Conservation (phyloP, 805 yeast species). For the Kuraishia borneana region DNA sequence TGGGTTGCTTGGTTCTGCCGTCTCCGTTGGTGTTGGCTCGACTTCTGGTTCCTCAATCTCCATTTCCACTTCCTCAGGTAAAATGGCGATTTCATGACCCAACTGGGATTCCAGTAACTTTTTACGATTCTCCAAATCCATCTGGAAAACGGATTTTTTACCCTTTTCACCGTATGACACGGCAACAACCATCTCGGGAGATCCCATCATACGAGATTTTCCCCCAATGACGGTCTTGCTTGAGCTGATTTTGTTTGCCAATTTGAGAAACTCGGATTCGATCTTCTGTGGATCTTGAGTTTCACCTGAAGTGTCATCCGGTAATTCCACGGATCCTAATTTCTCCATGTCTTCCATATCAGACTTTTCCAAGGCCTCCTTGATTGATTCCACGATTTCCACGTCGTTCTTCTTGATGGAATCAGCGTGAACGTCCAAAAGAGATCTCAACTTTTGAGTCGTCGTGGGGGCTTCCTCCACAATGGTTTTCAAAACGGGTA, state of each 20-base stretch:
- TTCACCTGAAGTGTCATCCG: background rate
- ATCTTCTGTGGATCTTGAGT: background rate
- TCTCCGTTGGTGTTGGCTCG: background rate
- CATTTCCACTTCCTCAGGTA: background rate
- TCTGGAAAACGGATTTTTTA: background rate
- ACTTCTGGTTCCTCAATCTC: background rate
- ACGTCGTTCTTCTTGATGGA: slow-evolving; percentile 27
- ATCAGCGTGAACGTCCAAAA: slow-evolving; percentile 34
- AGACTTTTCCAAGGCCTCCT: slow-evolving; percentile 22
- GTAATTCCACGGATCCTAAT: background rate
- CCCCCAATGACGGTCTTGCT: background rate
- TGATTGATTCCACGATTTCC: slow-evolving; percentile 47
- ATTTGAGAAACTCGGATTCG: background rate
- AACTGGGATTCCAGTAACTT: background rate
- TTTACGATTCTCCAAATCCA: background rate
- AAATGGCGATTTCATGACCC: background rate
- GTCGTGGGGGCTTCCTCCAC: slow-evolving; percentile 42
- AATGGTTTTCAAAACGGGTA: slow-evolving; percentile 57
- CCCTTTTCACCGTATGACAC: background rate
- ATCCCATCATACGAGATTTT: background rate
- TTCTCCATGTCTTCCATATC: slow-evolving; percentile 22
- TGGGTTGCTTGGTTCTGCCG: background rate
- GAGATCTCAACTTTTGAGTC: slow-evolving; percentile 39
- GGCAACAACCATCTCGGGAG: background rate
- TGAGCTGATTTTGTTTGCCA: background rate